A percentile compares a stretch with the other conserved stretches of the same genome.
These are phyloP conservation scores for Colletotrichum karsti DNA, from an alignment of 2,329 filamentous ascomycete species.

Conservation along the genomic window DNA sequence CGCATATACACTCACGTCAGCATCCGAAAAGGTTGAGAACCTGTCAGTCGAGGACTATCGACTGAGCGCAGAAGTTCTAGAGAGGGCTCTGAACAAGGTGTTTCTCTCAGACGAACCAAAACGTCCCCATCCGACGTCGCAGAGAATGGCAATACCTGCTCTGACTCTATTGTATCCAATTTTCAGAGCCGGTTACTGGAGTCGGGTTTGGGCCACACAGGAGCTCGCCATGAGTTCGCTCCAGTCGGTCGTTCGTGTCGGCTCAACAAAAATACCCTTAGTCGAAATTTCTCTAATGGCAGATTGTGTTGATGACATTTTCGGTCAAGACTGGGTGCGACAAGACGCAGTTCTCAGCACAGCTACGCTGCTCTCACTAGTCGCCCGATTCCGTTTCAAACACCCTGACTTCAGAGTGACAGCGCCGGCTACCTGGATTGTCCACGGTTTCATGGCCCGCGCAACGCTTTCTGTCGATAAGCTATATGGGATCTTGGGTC, in stretches of 20 bases:
- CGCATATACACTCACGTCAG: too few species aligned
- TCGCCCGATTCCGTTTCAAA: neutral
- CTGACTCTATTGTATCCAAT: neutral
- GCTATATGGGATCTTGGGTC: neutral
- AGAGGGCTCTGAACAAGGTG: neutral
- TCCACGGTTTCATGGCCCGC: neutral
- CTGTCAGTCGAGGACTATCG: accelerated
- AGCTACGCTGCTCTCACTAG: accelerated
- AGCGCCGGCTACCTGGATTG: accelerated
- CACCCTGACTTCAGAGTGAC: neutral
- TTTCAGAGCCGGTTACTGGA: neutral
- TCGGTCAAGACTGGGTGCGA: too few species aligned
- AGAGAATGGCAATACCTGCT: accelerated
- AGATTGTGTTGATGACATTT: accelerated
- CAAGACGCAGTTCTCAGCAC: too few species aligned
- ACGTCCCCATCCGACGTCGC: neutral
- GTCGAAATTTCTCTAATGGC: neutral
- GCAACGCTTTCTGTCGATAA: neutral
- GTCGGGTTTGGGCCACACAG: neutral
- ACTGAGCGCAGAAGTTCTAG: too few species aligned
- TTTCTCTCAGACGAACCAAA: neutral
- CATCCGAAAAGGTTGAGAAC: accelerated
- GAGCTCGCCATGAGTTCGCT: neutral
- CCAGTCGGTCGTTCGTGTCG: neutral
- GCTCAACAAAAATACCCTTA: neutral